A percentile compares a stretch with the other conserved stretches of the same genome.
These are phyloP conservation scores for Cyclocybe cylindracea DNA, from an alignment of 768 basidiomycete genomes.

Conservation along the genomic window DNA sequence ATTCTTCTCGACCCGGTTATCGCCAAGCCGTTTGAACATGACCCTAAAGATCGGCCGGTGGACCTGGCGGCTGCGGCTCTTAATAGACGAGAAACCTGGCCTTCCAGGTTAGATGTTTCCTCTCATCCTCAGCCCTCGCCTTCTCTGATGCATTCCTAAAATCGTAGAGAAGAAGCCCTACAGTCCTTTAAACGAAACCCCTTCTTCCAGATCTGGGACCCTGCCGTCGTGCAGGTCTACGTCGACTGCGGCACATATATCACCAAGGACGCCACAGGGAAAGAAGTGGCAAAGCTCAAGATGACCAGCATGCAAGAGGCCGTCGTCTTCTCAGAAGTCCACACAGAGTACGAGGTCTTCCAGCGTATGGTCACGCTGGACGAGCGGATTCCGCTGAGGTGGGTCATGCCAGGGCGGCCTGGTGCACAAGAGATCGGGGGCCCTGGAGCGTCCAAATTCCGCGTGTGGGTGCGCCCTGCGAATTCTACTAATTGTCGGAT, in stretches of 20 bases:
- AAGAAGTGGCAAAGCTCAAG: slow-evolving; percentile 57
- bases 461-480: slow-evolving; percentile 44
- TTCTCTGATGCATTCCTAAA: not conserved
- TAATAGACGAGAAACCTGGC: slow-evolving; percentile 64
- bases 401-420: slow-evolving; percentile 52
- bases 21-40: slow-evolving; percentile 20
- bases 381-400: slow-evolving; percentile 49
- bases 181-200: slow-evolving; percentile 47
- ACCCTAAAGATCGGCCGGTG: slow-evolving; percentile 6
- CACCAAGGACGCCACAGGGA: slow-evolving; percentile 25
- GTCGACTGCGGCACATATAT: slow-evolving; percentile 56
- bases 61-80: slow-evolving; percentile 48
- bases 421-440: slow-evolving; percentile 39
- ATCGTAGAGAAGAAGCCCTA: slow-evolving; percentile 60
- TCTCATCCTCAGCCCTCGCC: too few relatives aligned
- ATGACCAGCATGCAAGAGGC: slow-evolving; percentile 69
- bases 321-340: slow-evolving; percentile 53
- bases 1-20: slow-evolving; percentile 83
- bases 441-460: slow-evolving; percentile 30
- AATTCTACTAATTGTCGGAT: slow-evolving; percentile 45
- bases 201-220: slow-evolving; percentile 77
- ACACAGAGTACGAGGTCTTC: slow-evolving; percentile 42
- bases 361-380: slow-evolving; percentile 44
- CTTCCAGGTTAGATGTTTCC: slow-evolving; percentile 44
- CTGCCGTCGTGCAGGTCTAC: slow-evolving; percentile 58